Percentiles rank a stretch among this genome's conserved stretches.
These are phyloP conservation scores for Penicillium pulvis DNA, from an alignment of 495 filamentous ascomycete genomes.

Conservation along the genomic window DNA sequence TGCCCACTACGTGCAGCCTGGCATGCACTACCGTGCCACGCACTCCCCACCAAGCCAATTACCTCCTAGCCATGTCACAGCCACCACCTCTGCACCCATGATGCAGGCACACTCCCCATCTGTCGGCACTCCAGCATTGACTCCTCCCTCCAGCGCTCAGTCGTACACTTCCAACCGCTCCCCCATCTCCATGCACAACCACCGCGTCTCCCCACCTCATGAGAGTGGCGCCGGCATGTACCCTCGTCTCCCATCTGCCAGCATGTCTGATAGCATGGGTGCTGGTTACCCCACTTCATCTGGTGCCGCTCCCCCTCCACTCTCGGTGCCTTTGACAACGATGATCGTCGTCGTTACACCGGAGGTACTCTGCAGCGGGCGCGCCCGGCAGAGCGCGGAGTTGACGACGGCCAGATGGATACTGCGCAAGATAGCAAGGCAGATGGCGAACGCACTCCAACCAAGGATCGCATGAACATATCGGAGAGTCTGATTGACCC, in stretches of 20 bases:
- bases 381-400: slow-evolving; percentile 45
- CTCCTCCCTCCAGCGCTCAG: slow-evolving; percentile 83
- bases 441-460: slow-evolving; percentile 49
- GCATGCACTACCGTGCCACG: slow-evolving; percentile 66
- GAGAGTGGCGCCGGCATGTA: slow-evolving; percentile 73
- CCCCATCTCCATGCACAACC: slow-evolving; percentile 62
- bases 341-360: slow-evolving; percentile 81
- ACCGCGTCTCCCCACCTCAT: slow-evolving; percentile 65
- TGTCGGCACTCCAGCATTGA: slow-evolving; percentile 78
- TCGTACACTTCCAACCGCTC: slow-evolving; percentile 88
- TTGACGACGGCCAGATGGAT: slow-evolving; percentile 52
- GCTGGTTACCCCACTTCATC: slow-evolving; percentile 62
- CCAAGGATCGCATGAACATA: slow-evolving; percentile 44
- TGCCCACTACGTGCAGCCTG: slow-evolving; percentile 61
- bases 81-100: slow-evolving; percentile 59
- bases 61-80: slow-evolving; percentile 56
- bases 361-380: slow-evolving; percentile 84
- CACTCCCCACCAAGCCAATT: slow-evolving; percentile 68
- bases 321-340: slow-evolving; percentile 77
- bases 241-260: slow-evolving; percentile 78
- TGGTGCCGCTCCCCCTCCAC: slow-evolving; percentile 72
- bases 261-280: slow-evolving; percentile 54
- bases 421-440: slow-evolving; percentile 52
- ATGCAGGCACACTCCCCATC: slow-evolving; percentile 56
- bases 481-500: slow-evolving; percentile 57